phyloP scores from a whole-genome alignment of 108 stramenopile species.

The Nitzschia palea region DNA sequence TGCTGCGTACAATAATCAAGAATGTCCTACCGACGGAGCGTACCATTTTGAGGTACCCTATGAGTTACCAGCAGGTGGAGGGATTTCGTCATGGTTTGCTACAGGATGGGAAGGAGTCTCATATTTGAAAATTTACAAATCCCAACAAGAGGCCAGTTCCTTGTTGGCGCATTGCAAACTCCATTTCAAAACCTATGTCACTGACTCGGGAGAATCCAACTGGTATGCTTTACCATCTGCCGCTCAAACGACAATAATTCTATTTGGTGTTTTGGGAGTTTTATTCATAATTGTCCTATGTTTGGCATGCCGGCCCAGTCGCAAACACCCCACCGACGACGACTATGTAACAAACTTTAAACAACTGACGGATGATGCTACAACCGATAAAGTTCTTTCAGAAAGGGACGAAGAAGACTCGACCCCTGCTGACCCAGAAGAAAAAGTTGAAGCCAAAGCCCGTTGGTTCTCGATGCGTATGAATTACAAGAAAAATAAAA shows the following conservation, averaged over 20 bases:
- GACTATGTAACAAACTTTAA: conserved; percentile 14
- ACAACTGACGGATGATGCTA: not conserved
- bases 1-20: conserved; percentile 1
- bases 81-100: conserved; percentile 38
- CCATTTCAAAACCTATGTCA: conserved; percentile 31
- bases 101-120: conserved; percentile 36
- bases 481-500: not conserved
- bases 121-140: conserved; percentile 18
- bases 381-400: too few species aligned
- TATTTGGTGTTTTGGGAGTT: conserved; percentile 8
- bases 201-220: conserved; percentile 5
- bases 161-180: conserved; percentile 21
- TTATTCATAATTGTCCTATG: conserved; percentile 14
- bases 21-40: conserved; percentile 33
- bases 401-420: not conserved
- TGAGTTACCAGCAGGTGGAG: conserved; percentile 28
- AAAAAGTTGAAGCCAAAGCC: not conserved
- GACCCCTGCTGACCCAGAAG: not conserved
- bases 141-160: not conserved
- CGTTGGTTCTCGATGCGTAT: not conserved
- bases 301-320: conserved; percentile 23
- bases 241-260: conserved; percentile 15
- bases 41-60: conserved; percentile 36
- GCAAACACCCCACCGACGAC: conserved; percentile 12
- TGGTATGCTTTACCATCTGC: conserved; percentile 35